phyloP scores from a whole-genome alignment of 1,284 basidiomycete genomes.

The Moesziomyces sp. region DNA sequence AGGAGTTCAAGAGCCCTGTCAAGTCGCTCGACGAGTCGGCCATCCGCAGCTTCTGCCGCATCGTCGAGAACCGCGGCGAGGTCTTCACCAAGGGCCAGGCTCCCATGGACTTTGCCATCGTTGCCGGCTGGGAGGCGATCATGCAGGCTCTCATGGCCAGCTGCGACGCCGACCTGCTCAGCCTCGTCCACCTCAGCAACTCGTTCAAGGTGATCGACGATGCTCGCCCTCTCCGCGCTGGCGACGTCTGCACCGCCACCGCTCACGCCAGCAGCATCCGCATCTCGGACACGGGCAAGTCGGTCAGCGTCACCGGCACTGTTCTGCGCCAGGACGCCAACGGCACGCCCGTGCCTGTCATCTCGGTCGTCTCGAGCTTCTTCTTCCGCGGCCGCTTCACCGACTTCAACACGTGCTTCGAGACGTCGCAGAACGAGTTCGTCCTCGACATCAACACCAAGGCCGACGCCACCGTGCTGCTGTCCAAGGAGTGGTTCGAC shows the following conservation, averaged over 20 bases:
- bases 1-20: slow-evolving; percentile 50
- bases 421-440: slow-evolving; percentile 84
- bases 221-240: slow-evolving; percentile 80
- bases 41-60: slow-evolving; percentile 89
- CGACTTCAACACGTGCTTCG: slow-evolving; percentile 96
- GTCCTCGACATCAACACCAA: slow-evolving; percentile 80
- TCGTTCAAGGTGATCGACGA: slow-evolving; percentile 89
- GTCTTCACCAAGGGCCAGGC: slow-evolving; percentile 76
- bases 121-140: slow-evolving; percentile 81
- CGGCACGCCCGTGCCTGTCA: slow-evolving; percentile 86
- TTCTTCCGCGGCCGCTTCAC: slow-evolving; percentile 93
- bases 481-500: slow-evolving; percentile 97
- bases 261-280: slow-evolving; percentile 88
- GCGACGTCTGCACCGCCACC: slow-evolving; percentile 89
- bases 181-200: slow-evolving; percentile 95
- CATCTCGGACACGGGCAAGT: slow-evolving; percentile 90
- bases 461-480: slow-evolving; percentile 86
- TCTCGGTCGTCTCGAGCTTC: slow-evolving; percentile 94
- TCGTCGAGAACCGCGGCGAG: slow-evolving; percentile 92
- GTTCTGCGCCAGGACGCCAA: slow-evolving; percentile 54
- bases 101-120: slow-evolving; percentile 99
- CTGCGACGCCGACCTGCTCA: slow-evolving; percentile 74
- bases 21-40: slow-evolving; percentile 73
- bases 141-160: slow-evolving; percentile 64
- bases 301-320: slow-evolving; percentile 56